phyloP scores from a whole-genome alignment of 768 basidiomycete species.

The Podaxis sp. region DNA sequence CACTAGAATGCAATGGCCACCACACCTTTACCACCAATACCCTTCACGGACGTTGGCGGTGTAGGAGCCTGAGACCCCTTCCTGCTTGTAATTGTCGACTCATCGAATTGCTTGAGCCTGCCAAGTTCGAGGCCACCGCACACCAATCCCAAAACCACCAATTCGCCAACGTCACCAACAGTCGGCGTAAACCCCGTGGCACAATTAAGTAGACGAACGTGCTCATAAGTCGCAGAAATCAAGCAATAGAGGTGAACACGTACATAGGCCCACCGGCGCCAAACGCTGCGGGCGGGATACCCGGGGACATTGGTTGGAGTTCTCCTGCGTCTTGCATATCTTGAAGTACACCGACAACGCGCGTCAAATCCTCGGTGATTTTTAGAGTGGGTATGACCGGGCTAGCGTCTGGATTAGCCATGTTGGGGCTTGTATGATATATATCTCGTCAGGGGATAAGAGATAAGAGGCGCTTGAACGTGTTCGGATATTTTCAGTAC shows the following conservation, averaged over 20 bases:
- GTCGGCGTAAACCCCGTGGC: background rate
- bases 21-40: slow-evolving; percentile 86
- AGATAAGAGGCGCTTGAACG: slow-evolving; percentile 16
- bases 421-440: slow-evolving; percentile 16
- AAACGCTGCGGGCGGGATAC: slow-evolving; percentile 59
- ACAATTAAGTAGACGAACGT: background rate
- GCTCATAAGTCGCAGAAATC: background rate
- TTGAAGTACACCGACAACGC: slow-evolving; percentile 52
- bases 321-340: slow-evolving; percentile 43
- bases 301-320: slow-evolving; percentile 35
- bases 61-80: slow-evolving; percentile 73
- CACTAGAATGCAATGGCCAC: slow-evolving; percentile 3
- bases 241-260: slow-evolving; percentile 22
- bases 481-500: slow-evolving; percentile 2
- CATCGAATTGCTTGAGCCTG: slow-evolving; percentile 81
- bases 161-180: background rate
- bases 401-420: slow-evolving; percentile 25
- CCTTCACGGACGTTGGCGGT: slow-evolving; percentile 81
- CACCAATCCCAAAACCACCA: background rate
- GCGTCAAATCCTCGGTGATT: slow-evolving; percentile 46
- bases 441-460: slow-evolving; percentile 16
- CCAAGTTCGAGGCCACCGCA: slow-evolving; percentile 4
- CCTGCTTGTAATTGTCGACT: slow-evolving; percentile 69
- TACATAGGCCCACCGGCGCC: slow-evolving; percentile 79
- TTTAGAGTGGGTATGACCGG: slow-evolving; percentile 28